Base-by-base conservation (phyloP, 177 flowering plant species). In the Vitis hybrid region DNA sequence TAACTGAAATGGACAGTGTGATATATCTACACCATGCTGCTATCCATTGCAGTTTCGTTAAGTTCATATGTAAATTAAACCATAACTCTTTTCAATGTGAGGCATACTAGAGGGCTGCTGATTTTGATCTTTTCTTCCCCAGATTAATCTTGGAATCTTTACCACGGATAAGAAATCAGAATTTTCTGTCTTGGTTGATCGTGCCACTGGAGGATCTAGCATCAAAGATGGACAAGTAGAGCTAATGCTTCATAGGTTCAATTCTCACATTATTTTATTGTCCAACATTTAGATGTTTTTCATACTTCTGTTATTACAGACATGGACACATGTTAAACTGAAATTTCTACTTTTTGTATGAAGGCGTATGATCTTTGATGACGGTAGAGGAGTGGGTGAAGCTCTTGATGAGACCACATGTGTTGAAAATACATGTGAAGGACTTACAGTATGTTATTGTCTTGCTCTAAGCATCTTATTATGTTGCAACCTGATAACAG, bases 121-220 rank as follows among this genome's bases (percentile, higher is more conserved):
- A 3, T 24, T n/a, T 62, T 62, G 10, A 46, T 4, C 11, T 51
- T 19, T 5, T 59, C 50, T 72, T 74, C 71, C 90, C 72, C 91
- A 94, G 98, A 75, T 94, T 56, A 92, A 88, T 74, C 95, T 91
- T 73, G 98, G 98, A 65, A 88, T 91, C 14, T 90, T 48, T 74
- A 81, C 75, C 3, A 67, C 7, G 32, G 95, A 92, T 66, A 71
- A 85, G 66, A 83, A 84, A 58, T 66, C 84, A 27, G 98, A 94
- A 75, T 78, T 92, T 65, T 92, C 97, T 6, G 88, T 94, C 62
- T 76, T 94, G 82, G 97, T 92, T 67, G 98, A 92, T 80, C 87
- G 95, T 62, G 93, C 97, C 50, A 71, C 77, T 72, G 98, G 97
- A 65, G 98, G 90, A 65, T 76, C 86, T 67, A 94, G 98, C 82